These are phyloP conservation scores for Phyllostachys edulis DNA, from an alignment of 176 grass and related monocot species.

Conservation along the genomic window DNA sequence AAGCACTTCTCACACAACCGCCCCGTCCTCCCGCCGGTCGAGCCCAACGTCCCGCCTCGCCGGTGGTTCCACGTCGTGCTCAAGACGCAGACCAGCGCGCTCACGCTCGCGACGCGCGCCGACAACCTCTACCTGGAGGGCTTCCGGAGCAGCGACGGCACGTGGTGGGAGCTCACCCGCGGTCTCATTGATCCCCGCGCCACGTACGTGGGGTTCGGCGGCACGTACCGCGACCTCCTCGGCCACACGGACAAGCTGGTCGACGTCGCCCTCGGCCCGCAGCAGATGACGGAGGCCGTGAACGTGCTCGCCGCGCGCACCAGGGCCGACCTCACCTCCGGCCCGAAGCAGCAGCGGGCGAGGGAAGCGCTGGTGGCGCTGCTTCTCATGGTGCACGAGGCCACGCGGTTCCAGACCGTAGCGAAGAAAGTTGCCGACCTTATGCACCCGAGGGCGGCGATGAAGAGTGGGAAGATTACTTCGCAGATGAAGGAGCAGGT, in stretches of 20 bases:
- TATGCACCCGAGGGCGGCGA: conserved; percentile 14
- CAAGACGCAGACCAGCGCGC: not conserved
- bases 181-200: not conserved
- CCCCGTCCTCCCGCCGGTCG: conserved; percentile 30
- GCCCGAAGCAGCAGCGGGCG: not conserved
- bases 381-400: conserved; percentile 43
- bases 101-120: conserved; percentile 28
- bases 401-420: conserved; percentile 3
- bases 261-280: not conserved
- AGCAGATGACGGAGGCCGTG: conserved; percentile 18
- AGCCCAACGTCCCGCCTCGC: not conserved
- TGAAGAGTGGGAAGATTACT: not conserved
- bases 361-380: not conserved
- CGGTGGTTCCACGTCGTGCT: conserved; percentile 39
- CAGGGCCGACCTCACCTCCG: not conserved
- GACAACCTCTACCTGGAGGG: conserved; percentile 48
- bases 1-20: conserved; percentile 26
- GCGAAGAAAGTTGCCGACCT: not conserved
- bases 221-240: not conserved
- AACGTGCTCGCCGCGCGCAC: conserved; percentile 19
- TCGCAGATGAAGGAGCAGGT: conserved; percentile 19
- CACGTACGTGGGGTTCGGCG: not conserved
- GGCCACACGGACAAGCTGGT: not conserved
- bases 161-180: conserved; percentile 34
- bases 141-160: conserved; percentile 17